Percentiles rank a stretch among this genome's conserved stretches.
These are phyloP conservation scores for Carex myosuroides DNA, from an alignment of 176 grass and related monocot species.

Conservation along the genomic window DNA sequence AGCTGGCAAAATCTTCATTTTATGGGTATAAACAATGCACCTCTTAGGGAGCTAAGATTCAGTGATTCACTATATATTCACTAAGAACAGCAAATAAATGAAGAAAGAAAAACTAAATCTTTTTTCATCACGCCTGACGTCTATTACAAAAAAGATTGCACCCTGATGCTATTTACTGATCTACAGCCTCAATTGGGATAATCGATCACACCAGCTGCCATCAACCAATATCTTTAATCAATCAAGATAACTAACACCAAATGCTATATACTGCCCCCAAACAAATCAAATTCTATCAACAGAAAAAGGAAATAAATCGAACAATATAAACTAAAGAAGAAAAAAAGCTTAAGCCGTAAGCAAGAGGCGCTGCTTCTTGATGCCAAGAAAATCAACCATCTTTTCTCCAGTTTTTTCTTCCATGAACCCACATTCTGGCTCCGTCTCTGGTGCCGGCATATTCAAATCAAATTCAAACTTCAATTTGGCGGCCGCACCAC, in stretches of 20 bases:
- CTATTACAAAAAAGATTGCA: constrained; percentile 15
- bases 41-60: not conserved
- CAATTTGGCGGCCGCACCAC: not conserved
- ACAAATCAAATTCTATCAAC: constrained; percentile 8
- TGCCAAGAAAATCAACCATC: constrained; percentile 10
- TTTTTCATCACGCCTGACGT: not conserved
- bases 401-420: not conserved
- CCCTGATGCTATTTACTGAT: not conserved
- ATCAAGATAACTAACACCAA: not conserved
- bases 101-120: not conserved
- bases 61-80: not conserved
- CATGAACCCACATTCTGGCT: not conserved
- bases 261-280: constrained; percentile 9
- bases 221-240: constrained; percentile 1
- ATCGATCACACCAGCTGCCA: not conserved
- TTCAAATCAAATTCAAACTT: constrained; percentile 69
- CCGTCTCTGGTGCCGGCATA: not conserved
- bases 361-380: constrained; percentile 23
- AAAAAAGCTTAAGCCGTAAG: constrained; percentile 1
- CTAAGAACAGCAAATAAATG: not conserved
- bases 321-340: not conserved
- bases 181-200: not conserved
- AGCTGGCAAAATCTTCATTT: not conserved
- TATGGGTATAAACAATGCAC: not conserved
- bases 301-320: constrained; percentile 1